Conservation (phyloP, 2,329 filamentous ascomycete genomes). For the Fusarium solani-melongenae region DNA sequence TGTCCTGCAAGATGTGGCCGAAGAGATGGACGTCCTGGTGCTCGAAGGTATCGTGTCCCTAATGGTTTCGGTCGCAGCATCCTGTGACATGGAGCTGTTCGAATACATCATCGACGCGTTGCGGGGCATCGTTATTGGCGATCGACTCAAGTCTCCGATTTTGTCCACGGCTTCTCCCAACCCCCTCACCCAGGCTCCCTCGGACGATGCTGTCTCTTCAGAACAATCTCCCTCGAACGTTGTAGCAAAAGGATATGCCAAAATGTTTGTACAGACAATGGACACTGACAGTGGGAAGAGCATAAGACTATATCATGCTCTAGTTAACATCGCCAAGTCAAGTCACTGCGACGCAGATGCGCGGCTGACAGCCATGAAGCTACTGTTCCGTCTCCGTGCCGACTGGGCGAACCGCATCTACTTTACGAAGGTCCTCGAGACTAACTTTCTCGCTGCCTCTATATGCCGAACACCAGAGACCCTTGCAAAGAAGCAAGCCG, state of each 20-base stretch:
- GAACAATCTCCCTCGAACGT: conserved; percentile 73
- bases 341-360: conserved; percentile 73
- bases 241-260: conserved; percentile 76
- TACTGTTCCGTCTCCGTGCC: conserved; percentile 84
- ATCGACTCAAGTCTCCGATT: conserved; percentile 58
- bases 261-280: conserved; percentile 81
- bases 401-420: conserved; percentile 84
- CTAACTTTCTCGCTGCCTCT: conserved; percentile 76
- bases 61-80: conserved; percentile 71
- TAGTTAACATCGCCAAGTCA: conserved; percentile 72
- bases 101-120: conserved; percentile 66
- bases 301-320: conserved; percentile 67
- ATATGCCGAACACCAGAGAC: conserved; percentile 73
- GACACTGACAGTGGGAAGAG: conserved; percentile 74
- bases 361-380: conserved; percentile 78
- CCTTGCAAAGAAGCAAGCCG: conserved; percentile 60
- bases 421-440: conserved; percentile 76
- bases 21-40: conserved; percentile 73
- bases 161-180: conserved; percentile 43
- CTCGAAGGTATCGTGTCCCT: conserved; percentile 73
- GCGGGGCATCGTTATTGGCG: conserved; percentile 60
- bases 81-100: conserved; percentile 69
- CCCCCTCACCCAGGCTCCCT: conserved; percentile 32
- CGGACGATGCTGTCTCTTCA: conserved; percentile 39
- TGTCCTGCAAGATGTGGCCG: conserved; percentile 69